Percentiles rank a stretch among this genome's conserved stretches.
phyloP scores from a whole-genome alignment of 176 grass and related monocot species.

The Hsuehochloa calcarea region DNA sequence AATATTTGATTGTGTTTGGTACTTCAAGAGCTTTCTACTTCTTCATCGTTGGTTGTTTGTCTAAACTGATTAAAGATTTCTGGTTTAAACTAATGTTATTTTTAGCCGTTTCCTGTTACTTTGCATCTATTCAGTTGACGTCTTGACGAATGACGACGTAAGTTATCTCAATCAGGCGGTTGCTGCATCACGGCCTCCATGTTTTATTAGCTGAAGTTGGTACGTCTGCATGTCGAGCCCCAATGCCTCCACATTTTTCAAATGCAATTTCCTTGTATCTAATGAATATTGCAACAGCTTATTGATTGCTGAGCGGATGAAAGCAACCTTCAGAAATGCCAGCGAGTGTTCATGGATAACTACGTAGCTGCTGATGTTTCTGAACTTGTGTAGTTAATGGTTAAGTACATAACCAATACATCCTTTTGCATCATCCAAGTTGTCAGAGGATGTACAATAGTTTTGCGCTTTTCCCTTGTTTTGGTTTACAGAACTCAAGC shows the following conservation, averaged over 20 bases:
- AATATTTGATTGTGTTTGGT: slow-evolving; percentile 15
- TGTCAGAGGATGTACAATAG: background rate
- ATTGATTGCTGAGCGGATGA: slow-evolving; percentile 28
- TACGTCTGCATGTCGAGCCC: background rate
- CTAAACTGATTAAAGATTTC: background rate
- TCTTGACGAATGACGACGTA: background rate
- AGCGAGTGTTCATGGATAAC: background rate
- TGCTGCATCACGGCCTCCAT: slow-evolving; percentile 21
- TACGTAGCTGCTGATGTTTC: background rate
- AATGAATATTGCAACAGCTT: background rate
- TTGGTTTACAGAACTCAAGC: background rate
- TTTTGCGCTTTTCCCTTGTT: background rate
- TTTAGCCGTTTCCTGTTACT: slow-evolving; percentile 20
- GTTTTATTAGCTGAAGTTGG: slow-evolving; percentile 24
- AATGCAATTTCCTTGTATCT: slow-evolving; percentile 1
- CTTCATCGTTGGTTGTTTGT: slow-evolving; percentile 3
- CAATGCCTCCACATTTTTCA: slow-evolving; percentile 16
- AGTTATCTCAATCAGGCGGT: slow-evolving; percentile 34
- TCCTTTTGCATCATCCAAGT: background rate
- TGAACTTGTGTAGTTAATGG: background rate
- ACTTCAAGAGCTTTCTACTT: background rate
- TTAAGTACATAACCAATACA: background rate
- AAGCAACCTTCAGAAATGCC: slow-evolving; percentile 1
- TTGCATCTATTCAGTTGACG: slow-evolving; percentile 17
- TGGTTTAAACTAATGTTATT: slow-evolving; percentile 19